Evolutionary conservation across 176 grass and related monocot species (phyloP), one percentile per base, ranked within the genome.

Genomic region (Tillandsia fasciculata): DNA sequence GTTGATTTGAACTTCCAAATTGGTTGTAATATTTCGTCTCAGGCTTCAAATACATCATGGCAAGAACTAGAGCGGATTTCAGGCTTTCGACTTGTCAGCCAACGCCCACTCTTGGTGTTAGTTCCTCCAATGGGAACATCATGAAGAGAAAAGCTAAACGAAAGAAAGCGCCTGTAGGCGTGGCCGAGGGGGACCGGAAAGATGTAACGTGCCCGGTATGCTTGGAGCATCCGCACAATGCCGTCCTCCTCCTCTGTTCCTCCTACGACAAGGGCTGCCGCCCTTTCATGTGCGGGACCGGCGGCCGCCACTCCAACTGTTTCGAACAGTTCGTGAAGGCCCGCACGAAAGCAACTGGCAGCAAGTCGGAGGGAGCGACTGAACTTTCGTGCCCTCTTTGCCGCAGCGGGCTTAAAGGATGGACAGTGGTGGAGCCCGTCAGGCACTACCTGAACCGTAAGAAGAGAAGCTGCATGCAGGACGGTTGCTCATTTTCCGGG

Each of bases 201-300:
- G 69, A 87, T 65, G 89, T 77, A 53, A 80, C 70, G 26, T 97
- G 93, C 72, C 78, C 93, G 26, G 91, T 97, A 63, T 97, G 93
- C 69, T 76, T 97, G 79, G 93, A 97, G 77, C 68, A 23, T 24
- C 93, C 93, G 67, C 86, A 97, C 77, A 80, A 83, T 81, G 89
- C 86, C 70, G 89, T 92, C 1, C 84, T 97, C 74, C 93, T 97
- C 61, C 82, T 92, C 54, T 92, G 89, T 59, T 97, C 86, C 58
- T 97, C 84, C 64, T 78, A 97, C 70, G 79, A 77, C 71, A 92
- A 92, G 47, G 89, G 89, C 53, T 97, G 93, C 70, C 86, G 86
- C 17, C 86, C 86, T 54, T 97, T 91, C 69, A 97, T 92, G 93
- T 97, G 93, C 76, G 86, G 67, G 24, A 97, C 89, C 24, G 82